Evolutionary conservation across 148 eudicot species (phyloP).

Genomic region (Chenopodium quinoa): DNA sequence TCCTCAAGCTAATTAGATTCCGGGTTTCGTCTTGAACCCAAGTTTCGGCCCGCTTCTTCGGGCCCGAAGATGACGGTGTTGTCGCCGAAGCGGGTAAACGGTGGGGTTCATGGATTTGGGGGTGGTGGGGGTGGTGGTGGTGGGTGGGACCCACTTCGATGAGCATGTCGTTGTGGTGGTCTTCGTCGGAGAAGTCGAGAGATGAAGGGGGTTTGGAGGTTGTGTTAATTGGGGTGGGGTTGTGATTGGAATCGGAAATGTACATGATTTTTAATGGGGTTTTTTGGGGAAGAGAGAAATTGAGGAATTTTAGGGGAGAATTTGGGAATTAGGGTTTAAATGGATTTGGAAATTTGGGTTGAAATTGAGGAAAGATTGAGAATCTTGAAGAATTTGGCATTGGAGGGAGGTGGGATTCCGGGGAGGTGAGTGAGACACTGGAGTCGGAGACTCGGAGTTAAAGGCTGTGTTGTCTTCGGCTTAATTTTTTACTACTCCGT

Average conservation of each 20-base stretch:
- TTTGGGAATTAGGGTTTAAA: neutral
- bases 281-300: neutral
- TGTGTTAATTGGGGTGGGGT: constrained; percentile 16
- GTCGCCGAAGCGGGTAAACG: neutral
- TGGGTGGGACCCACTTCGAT: constrained; percentile 39
- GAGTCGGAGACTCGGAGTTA: no score
- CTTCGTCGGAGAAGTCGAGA: constrained; percentile 33
- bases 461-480: no score
- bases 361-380: neutral
- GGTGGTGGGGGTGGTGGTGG: constrained; percentile 31
- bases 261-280: constrained; percentile 24
- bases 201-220: constrained; percentile 21
- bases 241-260: constrained; percentile 33
- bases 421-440: no score
- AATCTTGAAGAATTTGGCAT: neutral
- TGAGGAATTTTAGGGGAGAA: neutral
- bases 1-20: constrained; percentile 48
- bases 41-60: constrained; percentile 79
- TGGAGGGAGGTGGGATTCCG: no score
- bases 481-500: no score
- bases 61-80: constrained; percentile 13
- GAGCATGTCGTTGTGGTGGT: constrained; percentile 40
- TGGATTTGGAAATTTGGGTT: neutral
- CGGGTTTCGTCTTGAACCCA: constrained; percentile 86
- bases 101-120: constrained; percentile 19